A percentile compares a stretch with the other conserved stretches of the same genome.
Conservation (phyloP, 306 rosid species). For the Dryas drummondii region DNA sequence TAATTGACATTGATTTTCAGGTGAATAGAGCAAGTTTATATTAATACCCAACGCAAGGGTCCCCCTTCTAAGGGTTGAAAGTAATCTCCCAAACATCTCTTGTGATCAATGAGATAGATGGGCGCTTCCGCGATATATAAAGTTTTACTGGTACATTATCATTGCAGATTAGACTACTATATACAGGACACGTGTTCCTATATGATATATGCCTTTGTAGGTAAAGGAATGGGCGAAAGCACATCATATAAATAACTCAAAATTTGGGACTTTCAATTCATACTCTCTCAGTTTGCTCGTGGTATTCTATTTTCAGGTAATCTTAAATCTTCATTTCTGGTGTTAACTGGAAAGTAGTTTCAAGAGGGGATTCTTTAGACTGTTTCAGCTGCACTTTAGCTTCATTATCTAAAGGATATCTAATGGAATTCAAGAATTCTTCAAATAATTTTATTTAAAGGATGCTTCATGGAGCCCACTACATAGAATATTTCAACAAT, state of each 20-base stretch:
- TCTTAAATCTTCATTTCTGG: conserved; percentile 27
- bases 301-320: conserved; percentile 91
- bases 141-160: conserved; percentile 70
- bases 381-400: conserved; percentile 8
- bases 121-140: conserved; percentile 65
- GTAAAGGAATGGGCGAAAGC: conserved; percentile 98
- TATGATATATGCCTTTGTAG: conserved; percentile 54
- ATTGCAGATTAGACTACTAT: conserved; percentile 21
- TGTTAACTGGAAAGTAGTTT: neutral
- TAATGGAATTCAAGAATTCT: too few relatives aligned
- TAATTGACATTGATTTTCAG: conserved; percentile 45
- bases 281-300: conserved; percentile 85
- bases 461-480: too few relatives aligned
- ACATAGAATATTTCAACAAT: too few relatives aligned
- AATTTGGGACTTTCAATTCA: conserved; percentile 76
- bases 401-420: neutral
- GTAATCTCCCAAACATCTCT: conserved; percentile 52
- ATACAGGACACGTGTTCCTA: conserved; percentile 23
- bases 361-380: neutral
- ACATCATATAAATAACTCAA: conserved; percentile 72
- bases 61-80: conserved; percentile 70
- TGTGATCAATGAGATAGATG: conserved; percentile 75
- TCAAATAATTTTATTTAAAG: too few relatives aligned
- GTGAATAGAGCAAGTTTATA: conserved; percentile 55
- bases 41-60: conserved; percentile 69